Evolutionary conservation across 495 filamentous ascomycete genomes (phyloP).

Genomic region (Letharia lupina): DNA sequence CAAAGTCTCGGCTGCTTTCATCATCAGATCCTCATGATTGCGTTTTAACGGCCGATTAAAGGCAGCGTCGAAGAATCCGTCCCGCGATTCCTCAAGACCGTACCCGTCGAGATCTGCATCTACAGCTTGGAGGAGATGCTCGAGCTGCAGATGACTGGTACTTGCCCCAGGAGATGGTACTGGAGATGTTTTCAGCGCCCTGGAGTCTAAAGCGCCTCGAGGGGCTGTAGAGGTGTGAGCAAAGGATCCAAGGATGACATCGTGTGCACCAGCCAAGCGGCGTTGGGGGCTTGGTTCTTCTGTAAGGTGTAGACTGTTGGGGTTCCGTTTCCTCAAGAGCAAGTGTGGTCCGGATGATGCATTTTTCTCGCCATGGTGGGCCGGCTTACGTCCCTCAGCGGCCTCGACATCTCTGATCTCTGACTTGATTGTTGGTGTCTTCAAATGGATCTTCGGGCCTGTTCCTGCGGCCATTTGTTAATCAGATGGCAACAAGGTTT

Average conservation of each 20-base stretch:
- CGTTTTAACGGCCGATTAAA: constrained; percentile 38
- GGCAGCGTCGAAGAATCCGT: constrained; percentile 52
- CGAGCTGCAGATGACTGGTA: constrained; percentile 31
- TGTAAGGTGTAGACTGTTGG: not conserved
- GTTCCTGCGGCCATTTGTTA: not conserved
- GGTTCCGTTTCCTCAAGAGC: constrained; percentile 1
- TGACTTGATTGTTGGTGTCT: constrained; percentile 4
- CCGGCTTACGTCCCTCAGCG: not conserved
- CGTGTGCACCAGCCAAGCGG: not conserved
- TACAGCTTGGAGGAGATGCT: constrained; percentile 33
- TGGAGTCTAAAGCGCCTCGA: constrained; percentile 6
- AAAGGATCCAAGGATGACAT: constrained; percentile 32
- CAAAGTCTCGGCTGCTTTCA: constrained; percentile 33
- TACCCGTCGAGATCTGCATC: constrained; percentile 42
- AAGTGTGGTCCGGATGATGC: not conserved
- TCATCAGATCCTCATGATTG: constrained; percentile 28
- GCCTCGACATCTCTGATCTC: constrained; percentile 1
- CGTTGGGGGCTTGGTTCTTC: not conserved
- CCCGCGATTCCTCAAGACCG: constrained; percentile 45
- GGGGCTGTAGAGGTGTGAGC: constrained; percentile 15
- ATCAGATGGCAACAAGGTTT: not conserved
- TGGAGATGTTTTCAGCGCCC: not conserved
- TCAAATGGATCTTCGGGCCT: not conserved
- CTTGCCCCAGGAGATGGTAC: constrained; percentile 27
- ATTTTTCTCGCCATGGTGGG: not conserved